These are phyloP conservation scores for Trichoderma endophyticum DNA, from an alignment of 2,329 filamentous ascomycete species.

Conservation along the genomic window DNA sequence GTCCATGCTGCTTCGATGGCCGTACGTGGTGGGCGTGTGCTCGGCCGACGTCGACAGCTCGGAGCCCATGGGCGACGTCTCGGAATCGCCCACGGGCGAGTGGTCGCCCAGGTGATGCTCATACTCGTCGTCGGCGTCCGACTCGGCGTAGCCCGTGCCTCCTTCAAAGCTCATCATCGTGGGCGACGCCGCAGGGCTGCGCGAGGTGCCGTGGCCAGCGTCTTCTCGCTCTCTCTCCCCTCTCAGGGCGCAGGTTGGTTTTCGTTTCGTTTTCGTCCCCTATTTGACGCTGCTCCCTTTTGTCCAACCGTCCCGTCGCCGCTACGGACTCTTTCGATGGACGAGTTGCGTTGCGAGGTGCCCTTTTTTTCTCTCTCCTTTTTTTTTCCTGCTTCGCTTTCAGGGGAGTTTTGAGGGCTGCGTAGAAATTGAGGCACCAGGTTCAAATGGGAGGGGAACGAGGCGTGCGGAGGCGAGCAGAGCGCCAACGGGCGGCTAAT, in stretches of 20 bases:
- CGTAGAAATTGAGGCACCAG: background rate
- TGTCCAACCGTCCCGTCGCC: background rate
- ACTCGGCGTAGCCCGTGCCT: conserved; percentile 72
- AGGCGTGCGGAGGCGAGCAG: conserved; percentile 15
- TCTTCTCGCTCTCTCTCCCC: background rate
- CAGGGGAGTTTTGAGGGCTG: conserved; percentile 1
- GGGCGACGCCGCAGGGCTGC: conserved; percentile 20
- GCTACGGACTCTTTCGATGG: background rate
- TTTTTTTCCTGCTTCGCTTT: background rate
- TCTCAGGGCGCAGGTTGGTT: background rate
- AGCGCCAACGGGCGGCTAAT: conserved; percentile 11
- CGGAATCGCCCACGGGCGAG: conserved; percentile 67
- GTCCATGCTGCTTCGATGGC: conserved; percentile 62
- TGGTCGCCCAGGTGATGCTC: conserved; percentile 68
- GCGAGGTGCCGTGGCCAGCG: conserved; percentile 8
- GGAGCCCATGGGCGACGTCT: conserved; percentile 67
- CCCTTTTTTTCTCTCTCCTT: background rate
- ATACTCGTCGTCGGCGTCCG: conserved; percentile 79
- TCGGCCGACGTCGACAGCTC: conserved; percentile 66
- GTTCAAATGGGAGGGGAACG: background rate
- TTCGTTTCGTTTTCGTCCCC: background rate
- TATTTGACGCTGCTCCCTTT: background rate
- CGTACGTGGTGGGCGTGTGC: conserved; percentile 77
- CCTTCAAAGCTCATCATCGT: conserved; percentile 58
- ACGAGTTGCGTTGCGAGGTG: background rate